Evolutionary conservation across 2,329 filamentous ascomycete genomes (phyloP), one percentile per base, ranked within the genome.

Genomic region (Xylaria sp.): DNA sequence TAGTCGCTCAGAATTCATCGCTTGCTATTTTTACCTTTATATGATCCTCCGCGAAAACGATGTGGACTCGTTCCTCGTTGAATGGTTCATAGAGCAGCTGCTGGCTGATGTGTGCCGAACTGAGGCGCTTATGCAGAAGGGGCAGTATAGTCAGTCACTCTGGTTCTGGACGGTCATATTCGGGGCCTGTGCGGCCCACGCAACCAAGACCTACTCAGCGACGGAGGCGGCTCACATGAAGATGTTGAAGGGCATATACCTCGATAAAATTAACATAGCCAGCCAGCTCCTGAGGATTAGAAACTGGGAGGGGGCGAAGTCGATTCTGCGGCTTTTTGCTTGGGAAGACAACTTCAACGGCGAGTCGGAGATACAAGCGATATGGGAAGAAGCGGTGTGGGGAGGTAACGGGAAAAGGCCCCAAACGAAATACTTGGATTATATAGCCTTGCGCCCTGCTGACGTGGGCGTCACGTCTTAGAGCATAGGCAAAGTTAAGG

Each of bases 161-260:
- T 84, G 82, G 82, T 79, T 84, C 39, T 84, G 82, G 81, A 82
- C 81, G 24, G 80, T 82, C 53, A 78, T 84, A 75, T 83, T 84
- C 65, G 82, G 82, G 50, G 82, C 82, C 9, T 82, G 81, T 42
- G 79, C 80, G 53, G 81, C 81, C 50, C 76, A 75, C 59, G 75
- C 80, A n/a, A 81, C 79, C 14, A 78, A 77, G 62, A 75, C 79
- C 24, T 75, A 75, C 54, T 81, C 79, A 48, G 69, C 73, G 2
- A 72, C 77, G 14, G 81, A 83, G 63, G 75, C 75, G 64, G 76
- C 74, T 65, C 81, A 83, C 67, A 76, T 83, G 68, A 76, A 77
- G 45, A 78, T 76, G 70, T 78, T 80, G 75, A 77, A 75, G 66
- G 78, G 78, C 47, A 71, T 79, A 47, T 83, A 83, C 68, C 75